Evolutionary conservation across 208 protist species (phyloP).

Genomic region (Vickermania spadyakhi): DNA sequence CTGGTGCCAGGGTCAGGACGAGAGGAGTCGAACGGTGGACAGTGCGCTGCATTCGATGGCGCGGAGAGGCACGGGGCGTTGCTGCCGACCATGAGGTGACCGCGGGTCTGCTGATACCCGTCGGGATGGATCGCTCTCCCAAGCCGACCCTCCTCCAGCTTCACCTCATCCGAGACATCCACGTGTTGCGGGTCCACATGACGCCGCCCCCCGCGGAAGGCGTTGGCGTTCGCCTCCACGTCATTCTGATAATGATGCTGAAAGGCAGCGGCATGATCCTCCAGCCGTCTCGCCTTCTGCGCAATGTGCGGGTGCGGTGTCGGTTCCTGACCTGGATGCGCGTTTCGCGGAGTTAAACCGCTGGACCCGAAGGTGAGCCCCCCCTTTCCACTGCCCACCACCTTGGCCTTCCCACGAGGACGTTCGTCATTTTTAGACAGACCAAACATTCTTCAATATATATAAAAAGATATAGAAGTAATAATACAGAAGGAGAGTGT

Average conservation of each 20-base stretch:
- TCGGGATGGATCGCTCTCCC: conserved; percentile 26
- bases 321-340: background rate
- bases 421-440: background rate
- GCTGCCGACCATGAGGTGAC: conserved; percentile 5
- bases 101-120: conserved; percentile 15
- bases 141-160: conserved; percentile 47
- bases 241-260: conserved; percentile 1
- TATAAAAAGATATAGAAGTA: too few relatives aligned
- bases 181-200: conserved; percentile 54
- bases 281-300: background rate
- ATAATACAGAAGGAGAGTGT: too few relatives aligned
- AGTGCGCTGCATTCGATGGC: conserved; percentile 32
- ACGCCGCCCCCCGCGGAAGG: background rate
- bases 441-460: background rate
- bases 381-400: background rate
- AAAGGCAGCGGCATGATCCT: background rate
- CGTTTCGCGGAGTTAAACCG: background rate
- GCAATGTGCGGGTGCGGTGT: background rate
- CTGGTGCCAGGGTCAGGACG: conserved; percentile 3
- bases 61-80: conserved; percentile 17
- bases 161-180: conserved; percentile 51
- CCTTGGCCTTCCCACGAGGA: background rate
- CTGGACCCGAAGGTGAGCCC: background rate
- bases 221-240: background rate
- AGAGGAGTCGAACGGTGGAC: conserved; percentile 8